These are phyloP conservation scores for Aureobasidium melanogenum DNA, from an alignment of 2,329 filamentous ascomycete species.

Conservation along the genomic window DNA sequence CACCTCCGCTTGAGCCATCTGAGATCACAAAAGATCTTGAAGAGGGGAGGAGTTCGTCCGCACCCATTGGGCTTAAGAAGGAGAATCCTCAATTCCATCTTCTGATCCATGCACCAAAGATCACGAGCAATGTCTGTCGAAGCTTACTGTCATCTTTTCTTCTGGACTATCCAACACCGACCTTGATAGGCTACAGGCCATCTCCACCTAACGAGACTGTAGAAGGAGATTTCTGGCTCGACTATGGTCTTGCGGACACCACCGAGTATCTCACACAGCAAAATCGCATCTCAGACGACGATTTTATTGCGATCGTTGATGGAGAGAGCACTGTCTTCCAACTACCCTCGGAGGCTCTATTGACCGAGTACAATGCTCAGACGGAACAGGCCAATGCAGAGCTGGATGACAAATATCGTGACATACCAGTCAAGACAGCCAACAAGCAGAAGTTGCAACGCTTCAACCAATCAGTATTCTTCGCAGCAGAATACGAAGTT, in stretches of 20 bases:
- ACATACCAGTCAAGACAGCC: neutral
- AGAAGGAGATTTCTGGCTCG: slow-evolving; percentile 4
- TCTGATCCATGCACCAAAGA: slow-evolving; percentile 10
- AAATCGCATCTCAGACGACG: neutral
- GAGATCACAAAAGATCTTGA: slow-evolving; percentile 1
- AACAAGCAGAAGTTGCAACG: neutral
- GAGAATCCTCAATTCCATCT: slow-evolving; percentile 11
- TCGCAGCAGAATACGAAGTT: neutral
- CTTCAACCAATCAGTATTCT: slow-evolving; percentile 12
- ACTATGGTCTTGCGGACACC: slow-evolving; percentile 4
- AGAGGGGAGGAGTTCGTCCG: neutral
- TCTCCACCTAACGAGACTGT: neutral
- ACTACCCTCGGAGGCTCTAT: neutral
- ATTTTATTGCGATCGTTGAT: slow-evolving; percentile 2
- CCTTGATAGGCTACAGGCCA: slow-evolving; percentile 4
- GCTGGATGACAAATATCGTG: neutral
- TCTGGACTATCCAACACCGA: slow-evolving; percentile 6
- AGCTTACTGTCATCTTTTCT: slow-evolving; percentile 2
- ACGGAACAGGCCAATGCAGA: neutral
- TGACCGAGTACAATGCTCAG: neutral
- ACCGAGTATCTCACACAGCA: neutral
- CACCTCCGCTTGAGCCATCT: neutral
- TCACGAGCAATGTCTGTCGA: slow-evolving; percentile 6
- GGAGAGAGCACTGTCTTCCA: slow-evolving; percentile 9
- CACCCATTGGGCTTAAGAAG: slow-evolving; percentile 3